These are phyloP conservation scores for Voacanga thouarsii DNA, from an alignment of 257 asterid genomes.

Conservation along the genomic window DNA sequence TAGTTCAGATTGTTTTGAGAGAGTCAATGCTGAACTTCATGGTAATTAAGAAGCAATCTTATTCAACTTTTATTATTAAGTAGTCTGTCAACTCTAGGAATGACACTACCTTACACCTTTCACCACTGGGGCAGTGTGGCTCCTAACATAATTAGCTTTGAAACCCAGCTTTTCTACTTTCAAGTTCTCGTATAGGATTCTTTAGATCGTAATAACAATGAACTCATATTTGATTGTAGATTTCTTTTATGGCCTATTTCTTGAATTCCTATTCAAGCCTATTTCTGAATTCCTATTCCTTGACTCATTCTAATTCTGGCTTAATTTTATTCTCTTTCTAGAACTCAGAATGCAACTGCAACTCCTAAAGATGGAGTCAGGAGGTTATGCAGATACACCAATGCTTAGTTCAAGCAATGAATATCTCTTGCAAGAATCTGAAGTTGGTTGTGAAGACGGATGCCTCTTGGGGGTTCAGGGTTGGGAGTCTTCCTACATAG, in stretches of 20 bases:
- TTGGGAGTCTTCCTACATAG: conserved; percentile 61
- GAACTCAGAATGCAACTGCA: conserved; percentile 81
- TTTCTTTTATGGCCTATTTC: not conserved
- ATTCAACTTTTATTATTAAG: not conserved
- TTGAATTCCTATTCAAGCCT: not conserved
- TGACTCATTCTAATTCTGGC: not conserved
- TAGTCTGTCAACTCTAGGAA: not conserved
- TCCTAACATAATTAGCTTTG: not conserved
- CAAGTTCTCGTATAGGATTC: not conserved
- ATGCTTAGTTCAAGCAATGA: conserved; percentile 36
- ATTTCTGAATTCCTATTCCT: not conserved
- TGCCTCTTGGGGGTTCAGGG: conserved; percentile 23
- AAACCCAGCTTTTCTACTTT: not conserved
- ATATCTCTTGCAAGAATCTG: conserved; percentile 32
- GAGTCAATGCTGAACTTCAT: conserved; percentile 72
- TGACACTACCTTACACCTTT: not conserved
- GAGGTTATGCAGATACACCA: conserved; percentile 35
- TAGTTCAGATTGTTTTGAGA: conserved; percentile 67
- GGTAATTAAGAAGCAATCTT: conserved; percentile 37
- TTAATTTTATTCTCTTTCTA: conserved; percentile 20
- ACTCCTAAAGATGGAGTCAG: conserved; percentile 83
- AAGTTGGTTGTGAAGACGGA: conserved; percentile 29
- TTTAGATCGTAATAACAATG: not conserved
- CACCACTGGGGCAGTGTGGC: not conserved
- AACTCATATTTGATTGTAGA: not conserved